Conservation (phyloP, 495 filamentous ascomycete genomes). For the Talaromyces proteolyticus region DNA sequence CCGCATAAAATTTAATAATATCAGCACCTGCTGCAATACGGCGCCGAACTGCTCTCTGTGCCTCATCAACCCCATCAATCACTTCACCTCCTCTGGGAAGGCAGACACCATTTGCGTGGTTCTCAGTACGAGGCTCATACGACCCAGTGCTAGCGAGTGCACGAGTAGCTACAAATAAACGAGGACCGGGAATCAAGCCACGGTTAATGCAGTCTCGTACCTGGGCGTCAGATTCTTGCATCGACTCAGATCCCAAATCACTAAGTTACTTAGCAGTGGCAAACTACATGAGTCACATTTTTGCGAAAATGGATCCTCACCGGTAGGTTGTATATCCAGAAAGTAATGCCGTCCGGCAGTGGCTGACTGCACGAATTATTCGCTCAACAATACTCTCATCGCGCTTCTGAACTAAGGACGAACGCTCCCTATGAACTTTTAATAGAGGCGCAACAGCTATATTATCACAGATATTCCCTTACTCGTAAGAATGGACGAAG, state of each 20-base stretch:
- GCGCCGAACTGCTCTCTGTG: constrained; percentile 38
- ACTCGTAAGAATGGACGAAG: constrained; percentile 41
- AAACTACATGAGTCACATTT: too few relatives aligned
- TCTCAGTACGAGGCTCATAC: constrained; percentile 43
- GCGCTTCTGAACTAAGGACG: constrained; percentile 38
- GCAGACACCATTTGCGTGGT: constrained; percentile 16
- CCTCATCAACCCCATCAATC: constrained; percentile 37
- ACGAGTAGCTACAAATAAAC: constrained; percentile 47
- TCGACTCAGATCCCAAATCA: constrained; percentile 45
- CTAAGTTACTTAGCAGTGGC: too few relatives aligned
- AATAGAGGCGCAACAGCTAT: neutral
- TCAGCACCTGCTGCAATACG: constrained; percentile 44
- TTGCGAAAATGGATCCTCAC: neutral
- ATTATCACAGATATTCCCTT: neutral
- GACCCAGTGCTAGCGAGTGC: constrained; percentile 40
- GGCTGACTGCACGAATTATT: constrained; percentile 43
- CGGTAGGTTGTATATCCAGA: constrained; percentile 51
- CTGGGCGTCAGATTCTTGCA: constrained; percentile 36
- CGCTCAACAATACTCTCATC: constrained; percentile 44
- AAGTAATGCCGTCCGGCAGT: constrained; percentile 42
- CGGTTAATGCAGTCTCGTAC: constrained; percentile 38
- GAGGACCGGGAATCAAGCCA: constrained; percentile 43
- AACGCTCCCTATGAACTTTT: constrained; percentile 17
- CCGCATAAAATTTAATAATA: constrained; percentile 49
- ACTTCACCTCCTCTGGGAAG: constrained; percentile 34